phyloP scores from a whole-genome alignment of 805 yeast genomes.

The Candida suzukii region DNA sequence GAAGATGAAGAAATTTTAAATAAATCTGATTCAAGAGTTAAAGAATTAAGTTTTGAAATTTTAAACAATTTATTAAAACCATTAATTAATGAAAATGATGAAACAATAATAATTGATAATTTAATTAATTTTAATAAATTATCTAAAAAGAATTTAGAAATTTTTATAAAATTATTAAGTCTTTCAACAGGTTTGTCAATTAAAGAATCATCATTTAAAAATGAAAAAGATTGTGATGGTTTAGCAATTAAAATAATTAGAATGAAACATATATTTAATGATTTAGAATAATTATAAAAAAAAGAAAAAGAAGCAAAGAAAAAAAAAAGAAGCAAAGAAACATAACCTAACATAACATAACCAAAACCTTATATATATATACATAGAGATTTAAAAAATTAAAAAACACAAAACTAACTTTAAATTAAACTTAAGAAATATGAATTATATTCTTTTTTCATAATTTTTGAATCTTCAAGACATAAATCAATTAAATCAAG shows the following conservation, averaged over 20 bases:
- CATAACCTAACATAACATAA: too few relatives aligned
- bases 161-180: slow-evolving; percentile 15
- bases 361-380: too few relatives aligned
- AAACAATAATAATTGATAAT: neutral
- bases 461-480: slow-evolving; percentile 36
- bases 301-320: too few relatives aligned
- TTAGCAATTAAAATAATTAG: slow-evolving; percentile 19
- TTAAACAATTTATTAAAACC: slow-evolving; percentile 26
- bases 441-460: slow-evolving; percentile 38
- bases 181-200: slow-evolving; percentile 25
- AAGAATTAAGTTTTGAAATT: slow-evolving; percentile 25
- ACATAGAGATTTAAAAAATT: too few relatives aligned
- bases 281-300: neutral
- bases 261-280: slow-evolving; percentile 18
- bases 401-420: too few relatives aligned
- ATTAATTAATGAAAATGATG: slow-evolving; percentile 12
- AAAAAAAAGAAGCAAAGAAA: too few relatives aligned
- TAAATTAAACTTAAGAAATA: slow-evolving; percentile 30
- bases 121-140: slow-evolving; percentile 7
- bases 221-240: slow-evolving; percentile 27
- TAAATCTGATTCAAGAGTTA: slow-evolving; percentile 12
- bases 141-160: slow-evolving; percentile 11
- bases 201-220: slow-evolving; percentile 33
- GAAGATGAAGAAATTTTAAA: neutral
- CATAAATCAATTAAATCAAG: slow-evolving; percentile 21